Base-by-base conservation (phyloP, 1,284 basidiomycete species). In the Pyrrhoderma lamaoense region DNA sequence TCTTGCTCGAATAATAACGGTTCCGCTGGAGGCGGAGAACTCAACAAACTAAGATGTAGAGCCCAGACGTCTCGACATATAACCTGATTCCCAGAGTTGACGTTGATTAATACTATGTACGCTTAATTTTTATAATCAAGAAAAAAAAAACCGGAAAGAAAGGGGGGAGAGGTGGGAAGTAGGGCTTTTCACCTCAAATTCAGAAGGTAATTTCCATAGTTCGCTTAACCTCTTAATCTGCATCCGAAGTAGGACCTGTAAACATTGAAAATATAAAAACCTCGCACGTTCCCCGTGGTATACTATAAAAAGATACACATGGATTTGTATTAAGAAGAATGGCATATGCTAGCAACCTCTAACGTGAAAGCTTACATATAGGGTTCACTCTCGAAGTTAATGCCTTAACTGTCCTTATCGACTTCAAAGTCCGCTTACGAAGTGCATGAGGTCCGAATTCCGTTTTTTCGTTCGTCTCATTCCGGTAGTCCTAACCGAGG, bases 21-120 rank as follows among this genome's bases (percentile, higher is more conserved):
- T 57, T 85, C 84, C 14, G 83, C 68, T 1, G 75, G 71, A 0
- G 79, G 79, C 9, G 81, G 80, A 36, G 73, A 67, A 2, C 79
- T 74, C 3, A 89, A 68, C 3, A 87, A 67, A 39, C 74, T 71
- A 1, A 94, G 71, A 65, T 92, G 78, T 18, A 92, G 70, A 1
- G 80, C 73, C 90, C 92, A 93, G 22, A 91, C 59, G 60, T 94
- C 91, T 56, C 83, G 76, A 59, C 88, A 91, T 42, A 91, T 69
- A 27, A 76, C 68, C 90, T 93, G 52, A n/a, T 18, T 11, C 40
- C 4, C 42, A n/a, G n/a, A n/a, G n/a, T n/a, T n/a, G n/a, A n/a
- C n/a, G n/a, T n/a, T n/a, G n/a, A n/a, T n/a, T n/a, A n/a, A n/a
- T n/a, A n/a, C n/a, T n/a, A n/a, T n/a, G n/a, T n/a, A n/a, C n/a